Conservation (phyloP, 306 rosid genomes). For the Castanea sativa region DNA sequence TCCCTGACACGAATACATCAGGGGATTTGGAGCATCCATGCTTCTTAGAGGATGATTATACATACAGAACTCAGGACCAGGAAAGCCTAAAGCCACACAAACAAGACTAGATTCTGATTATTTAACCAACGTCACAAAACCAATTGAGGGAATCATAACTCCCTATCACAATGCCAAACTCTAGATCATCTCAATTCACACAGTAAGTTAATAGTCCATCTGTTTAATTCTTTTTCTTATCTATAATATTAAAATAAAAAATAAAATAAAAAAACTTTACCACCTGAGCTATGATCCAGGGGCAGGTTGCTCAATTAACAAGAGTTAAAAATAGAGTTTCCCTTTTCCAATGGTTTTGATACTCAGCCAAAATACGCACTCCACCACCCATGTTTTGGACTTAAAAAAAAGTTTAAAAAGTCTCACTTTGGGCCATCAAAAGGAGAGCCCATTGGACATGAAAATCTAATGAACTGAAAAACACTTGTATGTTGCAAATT, state of each 20-base stretch:
- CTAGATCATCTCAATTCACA: not conserved
- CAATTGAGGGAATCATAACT: not conserved
- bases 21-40: too few relatives aligned
- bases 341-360: not conserved
- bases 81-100: not conserved
- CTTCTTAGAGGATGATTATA: too few relatives aligned
- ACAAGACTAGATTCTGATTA: not conserved
- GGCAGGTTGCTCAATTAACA: not conserved
- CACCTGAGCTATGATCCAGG: not conserved
- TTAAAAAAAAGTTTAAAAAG: too few relatives aligned
- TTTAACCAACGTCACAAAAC: not conserved
- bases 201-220: not conserved
- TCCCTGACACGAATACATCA: too few relatives aligned
- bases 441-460: conserved; percentile 5
- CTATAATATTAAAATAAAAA: not conserved
- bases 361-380: not conserved
- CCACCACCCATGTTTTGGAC: not conserved
- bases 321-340: not conserved
- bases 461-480: not conserved
- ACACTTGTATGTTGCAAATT: not conserved
- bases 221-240: not conserved
- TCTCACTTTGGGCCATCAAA: conserved; percentile 2
- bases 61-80: not conserved
- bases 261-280: not conserved
- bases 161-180: not conserved